Evolutionary conservation across 495 filamentous ascomycete species (phyloP).

Genomic region (Friedmanniomyces endolithicus): DNA sequence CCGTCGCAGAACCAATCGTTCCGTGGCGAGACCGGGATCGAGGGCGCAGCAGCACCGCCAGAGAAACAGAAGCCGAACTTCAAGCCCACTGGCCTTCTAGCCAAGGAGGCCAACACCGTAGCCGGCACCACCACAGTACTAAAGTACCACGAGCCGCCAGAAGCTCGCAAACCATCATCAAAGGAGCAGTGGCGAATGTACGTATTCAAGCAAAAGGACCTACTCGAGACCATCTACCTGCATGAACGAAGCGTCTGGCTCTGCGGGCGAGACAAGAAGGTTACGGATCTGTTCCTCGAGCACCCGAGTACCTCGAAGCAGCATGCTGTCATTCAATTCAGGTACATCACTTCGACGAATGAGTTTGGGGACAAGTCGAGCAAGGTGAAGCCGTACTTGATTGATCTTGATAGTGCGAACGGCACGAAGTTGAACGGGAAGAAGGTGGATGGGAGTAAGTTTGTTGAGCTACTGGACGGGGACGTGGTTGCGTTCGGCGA

Average conservation of each 20-base stretch:
- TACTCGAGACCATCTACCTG: conserved; percentile 70
- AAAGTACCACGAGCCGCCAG: conserved; percentile 92
- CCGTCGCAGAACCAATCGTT: conserved; percentile 30
- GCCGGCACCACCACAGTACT: conserved; percentile 56
- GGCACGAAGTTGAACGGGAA: conserved; percentile 75
- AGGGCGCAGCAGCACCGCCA: conserved; percentile 22
- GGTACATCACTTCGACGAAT: conserved; percentile 67
- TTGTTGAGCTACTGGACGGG: conserved; percentile 74
- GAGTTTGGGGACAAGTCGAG: conserved; percentile 75
- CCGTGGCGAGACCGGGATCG: conserved; percentile 11
- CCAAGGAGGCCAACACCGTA: conserved; percentile 78
- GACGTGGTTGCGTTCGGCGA: conserved; percentile 80
- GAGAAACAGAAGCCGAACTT: conserved; percentile 87
- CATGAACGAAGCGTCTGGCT: conserved; percentile 75
- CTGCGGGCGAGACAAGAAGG: conserved; percentile 61
- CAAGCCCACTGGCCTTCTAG: conserved; percentile 64
- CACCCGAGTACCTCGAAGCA: conserved; percentile 90
- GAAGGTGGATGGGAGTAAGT: conserved; percentile 57
- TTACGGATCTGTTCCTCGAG: conserved; percentile 74
- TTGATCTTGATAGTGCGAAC: conserved; percentile 90
- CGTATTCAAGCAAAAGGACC: conserved; percentile 74
- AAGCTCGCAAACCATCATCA: conserved; percentile 74
- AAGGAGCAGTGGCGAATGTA: conserved; percentile 79
- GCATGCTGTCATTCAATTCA: conserved; percentile 90
- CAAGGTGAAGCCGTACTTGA: conserved; percentile 76